Conservation (phyloP, 352 stramenopile genomes). For the Aphanomyces euteiches region DNA sequence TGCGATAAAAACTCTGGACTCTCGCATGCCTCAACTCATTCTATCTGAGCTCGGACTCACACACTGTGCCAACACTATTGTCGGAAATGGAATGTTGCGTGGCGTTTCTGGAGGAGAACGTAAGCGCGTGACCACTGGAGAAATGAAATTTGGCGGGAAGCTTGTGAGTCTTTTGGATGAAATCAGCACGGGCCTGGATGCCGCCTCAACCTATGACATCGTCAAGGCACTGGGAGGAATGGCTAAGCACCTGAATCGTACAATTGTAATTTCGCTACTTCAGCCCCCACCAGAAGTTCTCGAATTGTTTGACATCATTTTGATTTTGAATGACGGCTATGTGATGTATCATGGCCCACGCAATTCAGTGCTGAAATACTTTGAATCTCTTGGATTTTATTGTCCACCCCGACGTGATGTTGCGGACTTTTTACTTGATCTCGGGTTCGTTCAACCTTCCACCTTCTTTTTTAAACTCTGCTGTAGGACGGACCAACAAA, state of each 20-base stretch:
- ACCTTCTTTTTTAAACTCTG: constrained; percentile 2
- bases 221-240: constrained; percentile 47
- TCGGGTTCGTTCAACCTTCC: constrained; percentile 31
- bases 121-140: constrained; percentile 71
- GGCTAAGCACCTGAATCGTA: constrained; percentile 47
- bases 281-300: constrained; percentile 91
- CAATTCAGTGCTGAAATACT: constrained; percentile 64
- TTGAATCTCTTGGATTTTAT: constrained; percentile 60
- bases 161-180: constrained; percentile 53
- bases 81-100: constrained; percentile 38
- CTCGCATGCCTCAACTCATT: constrained; percentile 31
- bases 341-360: constrained; percentile 84
- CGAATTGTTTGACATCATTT: constrained; percentile 90
- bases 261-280: constrained; percentile 73
- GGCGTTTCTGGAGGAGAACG: constrained; percentile 64
- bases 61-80: constrained; percentile 36
- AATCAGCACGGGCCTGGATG: constrained; percentile 37
- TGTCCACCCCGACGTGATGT: constrained; percentile 66
- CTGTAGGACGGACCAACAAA: constrained; percentile 40
- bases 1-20: neutral
- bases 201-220: constrained; percentile 43
- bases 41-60: constrained; percentile 30
- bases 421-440: constrained; percentile 88
- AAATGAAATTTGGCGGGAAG: constrained; percentile 60
- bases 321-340: constrained; percentile 86